Base-by-base conservation (phyloP, 108 stramenopile genomes). In the Cyclotella kingstonii region DNA sequence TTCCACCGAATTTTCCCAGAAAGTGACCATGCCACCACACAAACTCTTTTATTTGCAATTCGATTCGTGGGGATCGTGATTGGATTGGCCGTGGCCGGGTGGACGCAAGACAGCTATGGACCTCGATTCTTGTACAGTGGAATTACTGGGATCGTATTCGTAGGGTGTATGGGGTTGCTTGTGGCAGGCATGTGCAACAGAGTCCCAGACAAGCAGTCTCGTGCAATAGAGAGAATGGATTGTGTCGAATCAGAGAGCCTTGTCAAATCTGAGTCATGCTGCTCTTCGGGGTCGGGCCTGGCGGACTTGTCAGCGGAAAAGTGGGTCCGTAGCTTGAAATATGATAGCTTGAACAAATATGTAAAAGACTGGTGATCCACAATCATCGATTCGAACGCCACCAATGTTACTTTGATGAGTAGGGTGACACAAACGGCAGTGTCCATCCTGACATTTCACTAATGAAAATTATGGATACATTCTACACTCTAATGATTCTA, bases 11-110 rank as follows among this genome's bases (percentile, higher is more conserved):
- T 70, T 3, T 60, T 63, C 14, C 80, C 84, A 22, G 31, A 77
- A 7, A 81, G 86, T 30, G 70, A 60, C 31, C 78, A 84, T 39
- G 78, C 86, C 14, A 70, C 64, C 10, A 74, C 76, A 5, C 86
- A 84, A 45, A 82, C 81, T n/a, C 36, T 84, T 5, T 22, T 84
- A 15, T 56, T 71, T 30, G 7, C 70, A 23, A 36, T 84, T 33
- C 44, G 60, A 2, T 84, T 82, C 11, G 17, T 59, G 23, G 84
- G 84, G 8, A 62, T 75, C 3, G 69, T 84, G 10, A 21, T 76
- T 6, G 84, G 86, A n/a, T 30, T 84, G 46, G 34, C 55, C 9
- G 36, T 45, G 9, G 86, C 79, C 12, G 83, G 86, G 12, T 72
- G n/a, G 30, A 52, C 64, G 21, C 72, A 79, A 46, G 53, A 80